These are phyloP conservation scores for Ustilago esculenta DNA, from an alignment of 1,284 basidiomycete species.

Conservation along the genomic window DNA sequence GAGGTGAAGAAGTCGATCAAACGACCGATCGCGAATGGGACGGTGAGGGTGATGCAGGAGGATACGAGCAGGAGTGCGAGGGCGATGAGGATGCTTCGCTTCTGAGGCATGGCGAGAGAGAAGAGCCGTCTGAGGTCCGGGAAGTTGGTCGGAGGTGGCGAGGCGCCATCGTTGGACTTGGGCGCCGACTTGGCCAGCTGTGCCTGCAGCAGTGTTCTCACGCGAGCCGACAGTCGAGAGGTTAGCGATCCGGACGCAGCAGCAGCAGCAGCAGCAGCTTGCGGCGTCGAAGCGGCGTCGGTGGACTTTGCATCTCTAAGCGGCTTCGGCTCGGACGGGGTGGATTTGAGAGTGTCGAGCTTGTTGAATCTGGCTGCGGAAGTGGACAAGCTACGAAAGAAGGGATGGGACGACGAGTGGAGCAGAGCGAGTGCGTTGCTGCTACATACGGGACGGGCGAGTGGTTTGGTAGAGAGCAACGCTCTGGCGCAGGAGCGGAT, in stretches of 20 bases:
- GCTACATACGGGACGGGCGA: background rate
- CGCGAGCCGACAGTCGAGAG: slow-evolving; percentile 14
- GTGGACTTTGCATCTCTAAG: background rate
- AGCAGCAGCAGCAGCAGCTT: background rate
- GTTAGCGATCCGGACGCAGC: slow-evolving; percentile 13
- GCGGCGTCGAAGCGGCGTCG: background rate
- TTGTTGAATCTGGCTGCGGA: slow-evolving; percentile 6
- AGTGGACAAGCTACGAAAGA: slow-evolving; percentile 12
- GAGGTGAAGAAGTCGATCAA: slow-evolving; percentile 66
- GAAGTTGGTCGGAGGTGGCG: slow-evolving; percentile 46
- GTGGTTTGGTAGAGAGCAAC: background rate
- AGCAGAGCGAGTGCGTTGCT: background rate
- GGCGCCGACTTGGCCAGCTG: slow-evolving; percentile 43
- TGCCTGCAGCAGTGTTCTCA: slow-evolving; percentile 24
- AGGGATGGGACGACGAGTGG: background rate
- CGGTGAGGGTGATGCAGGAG: slow-evolving; percentile 76
- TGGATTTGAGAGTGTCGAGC: slow-evolving; percentile 6
- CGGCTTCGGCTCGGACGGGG: background rate
- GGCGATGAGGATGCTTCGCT: slow-evolving; percentile 53
- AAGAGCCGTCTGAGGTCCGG: slow-evolving; percentile 61
- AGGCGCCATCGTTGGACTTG: slow-evolving; percentile 38
- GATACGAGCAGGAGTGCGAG: slow-evolving; percentile 66
- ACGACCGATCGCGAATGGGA: slow-evolving; percentile 65
- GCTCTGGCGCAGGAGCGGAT: slow-evolving; percentile 23
- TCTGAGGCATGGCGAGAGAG: slow-evolving; percentile 62